Base-by-base conservation (phyloP, 2,329 filamentous ascomycete species). In the Colletotrichum sp. region DNA sequence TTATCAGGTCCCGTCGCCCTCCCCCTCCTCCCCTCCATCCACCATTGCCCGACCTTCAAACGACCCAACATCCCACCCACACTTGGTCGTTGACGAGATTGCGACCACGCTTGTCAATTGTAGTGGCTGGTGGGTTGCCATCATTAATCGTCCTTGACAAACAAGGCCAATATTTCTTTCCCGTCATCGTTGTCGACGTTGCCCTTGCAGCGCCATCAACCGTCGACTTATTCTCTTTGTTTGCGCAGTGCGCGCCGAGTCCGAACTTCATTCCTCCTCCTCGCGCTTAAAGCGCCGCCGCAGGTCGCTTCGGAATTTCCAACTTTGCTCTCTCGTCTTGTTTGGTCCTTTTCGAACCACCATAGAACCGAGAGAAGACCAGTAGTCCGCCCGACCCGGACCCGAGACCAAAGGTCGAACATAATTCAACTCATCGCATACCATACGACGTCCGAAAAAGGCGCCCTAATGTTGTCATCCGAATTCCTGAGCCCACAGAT, bases 401-500 rank as follows among this genome's bases (percentile, higher is more conserved):
- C 34, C 30, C 65, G 26, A 69, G 66, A 52, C 61, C 52, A 36
- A 48, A 75, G 39, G 67, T 67, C 66, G 21, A 74, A 55, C 66
- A 60, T 74, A 61, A 61, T 67, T 69, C 60, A 63, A 55, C 72
- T 57, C 36, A 28, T 63, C 48, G 16, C 72, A 71, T 76, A 67
- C 30, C 66, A 68, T 13, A 55, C 66, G 60, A 75, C 63, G 67
- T 72, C 63, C 69, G 73, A 48, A 59, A 71, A 65, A 71, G 77
- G 75, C 74, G 75, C 72, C 77, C 79, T 81, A 78, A 82, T 82
- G 79, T 80, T 79, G 75, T 80, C 80, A 78, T 74, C 79, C 74
- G 74, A 78, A 75, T 77, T 73, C 76, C 77, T 75, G 77, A 70
- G 75, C 69, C 74, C 77, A 75, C 72, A 74, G 52, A 79, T 76